phyloP scores from a whole-genome alignment of 441 rosid genomes.

The Erodium trifolium region DNA sequence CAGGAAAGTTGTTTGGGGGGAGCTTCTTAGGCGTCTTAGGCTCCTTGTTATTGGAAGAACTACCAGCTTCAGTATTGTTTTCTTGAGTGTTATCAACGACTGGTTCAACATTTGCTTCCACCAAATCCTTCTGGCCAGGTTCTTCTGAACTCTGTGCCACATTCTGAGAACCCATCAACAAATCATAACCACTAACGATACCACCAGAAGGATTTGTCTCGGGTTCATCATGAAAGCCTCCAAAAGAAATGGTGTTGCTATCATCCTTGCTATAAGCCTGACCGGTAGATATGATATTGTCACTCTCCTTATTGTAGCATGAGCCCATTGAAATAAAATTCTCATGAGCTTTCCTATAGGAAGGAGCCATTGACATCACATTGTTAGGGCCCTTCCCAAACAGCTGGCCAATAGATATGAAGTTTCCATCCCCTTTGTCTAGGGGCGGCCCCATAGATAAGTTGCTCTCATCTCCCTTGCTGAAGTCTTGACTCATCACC shows the following conservation, averaged over 20 bases:
- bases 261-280: slow-evolving; percentile 29
- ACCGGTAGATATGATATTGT: slow-evolving; percentile 27
- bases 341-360: slow-evolving; percentile 30
- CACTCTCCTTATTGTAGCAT: slow-evolving; percentile 33
- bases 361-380: slow-evolving; percentile 29
- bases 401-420: slow-evolving; percentile 28
- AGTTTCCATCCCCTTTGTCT: slow-evolving; percentile 36
- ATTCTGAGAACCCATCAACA: slow-evolving; percentile 35
- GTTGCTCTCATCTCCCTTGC: slow-evolving; percentile 31
- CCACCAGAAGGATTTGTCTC: slow-evolving; percentile 37
- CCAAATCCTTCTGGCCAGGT: slow-evolving; percentile 29
- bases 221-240: slow-evolving; percentile 47
- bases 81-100: slow-evolving; percentile 29
- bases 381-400: slow-evolving; percentile 34
- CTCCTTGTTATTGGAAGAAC: slow-evolving; percentile 45
- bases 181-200: slow-evolving; percentile 36
- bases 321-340: slow-evolving; percentile 38
- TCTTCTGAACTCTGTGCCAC: slow-evolving; percentile 32
- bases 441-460: slow-evolving; percentile 48
- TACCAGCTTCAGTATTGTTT: slow-evolving; percentile 36
- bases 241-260: slow-evolving; percentile 39
- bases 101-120: slow-evolving; percentile 22
- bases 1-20: slow-evolving; percentile 61
- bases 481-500: slow-evolving; percentile 33
- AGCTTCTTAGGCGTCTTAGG: slow-evolving; percentile 46